Evolutionary conservation across 192 early-diverging fungal species (phyloP).

Genomic region (Coemansia sp.): DNA sequence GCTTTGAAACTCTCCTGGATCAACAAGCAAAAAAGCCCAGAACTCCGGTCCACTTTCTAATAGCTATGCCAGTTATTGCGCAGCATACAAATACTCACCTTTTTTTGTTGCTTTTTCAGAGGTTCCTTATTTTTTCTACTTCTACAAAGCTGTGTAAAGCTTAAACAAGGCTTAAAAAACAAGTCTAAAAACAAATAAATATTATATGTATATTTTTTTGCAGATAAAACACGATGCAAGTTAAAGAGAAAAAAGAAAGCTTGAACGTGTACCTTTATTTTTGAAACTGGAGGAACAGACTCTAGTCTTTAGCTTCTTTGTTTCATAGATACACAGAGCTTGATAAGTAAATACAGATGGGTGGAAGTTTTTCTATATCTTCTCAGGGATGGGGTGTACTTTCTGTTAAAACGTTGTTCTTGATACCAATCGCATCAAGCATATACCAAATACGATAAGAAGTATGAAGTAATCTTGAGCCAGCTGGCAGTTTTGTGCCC

Average conservation of each 20-base stretch:
- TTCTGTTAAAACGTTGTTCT: neutral
- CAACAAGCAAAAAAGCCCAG: neutral
- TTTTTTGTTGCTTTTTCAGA: neutral
- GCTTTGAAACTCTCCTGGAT: neutral
- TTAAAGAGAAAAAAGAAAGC: neutral
- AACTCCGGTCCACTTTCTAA: neutral
- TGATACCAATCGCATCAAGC: neutral
- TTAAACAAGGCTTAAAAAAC: neutral
- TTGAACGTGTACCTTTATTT: neutral
- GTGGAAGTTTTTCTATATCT: neutral
- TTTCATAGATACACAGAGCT: neutral
- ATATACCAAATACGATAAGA: neutral
- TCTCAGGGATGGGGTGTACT: neutral
- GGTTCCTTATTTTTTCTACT: no score
- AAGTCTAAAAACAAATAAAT: neutral
- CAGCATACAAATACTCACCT: neutral
- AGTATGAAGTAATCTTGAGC: neutral
- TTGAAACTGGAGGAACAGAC: neutral
- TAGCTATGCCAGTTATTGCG: neutral
- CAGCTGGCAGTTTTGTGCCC: conserved; percentile 31
- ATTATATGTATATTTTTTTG: neutral
- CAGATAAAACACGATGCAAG: neutral
- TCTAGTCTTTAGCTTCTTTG: neutral
- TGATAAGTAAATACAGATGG: neutral
- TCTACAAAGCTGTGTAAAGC: neutral